Base-by-base conservation (phyloP, 352 stramenopile species). In the Peronosclerospora sorghi region DNA sequence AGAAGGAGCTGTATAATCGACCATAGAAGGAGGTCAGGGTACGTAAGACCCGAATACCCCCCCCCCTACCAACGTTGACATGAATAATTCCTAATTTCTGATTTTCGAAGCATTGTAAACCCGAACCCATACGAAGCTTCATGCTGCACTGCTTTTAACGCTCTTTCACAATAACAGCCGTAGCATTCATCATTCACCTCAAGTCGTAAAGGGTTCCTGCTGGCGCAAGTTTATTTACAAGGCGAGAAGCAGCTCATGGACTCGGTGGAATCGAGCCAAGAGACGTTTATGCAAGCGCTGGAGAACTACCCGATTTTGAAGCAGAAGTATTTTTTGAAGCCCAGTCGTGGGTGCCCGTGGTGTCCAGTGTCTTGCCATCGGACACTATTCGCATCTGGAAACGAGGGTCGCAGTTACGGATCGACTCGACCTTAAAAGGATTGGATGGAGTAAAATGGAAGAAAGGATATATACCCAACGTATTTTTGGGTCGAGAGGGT, bases 381-480 rank as follows among this genome's bases (percentile, higher is more conserved):
- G 73, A 90, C 48, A 83, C 69, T 21, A 69, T 86, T 35, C 68
- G 58, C 17, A 68, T 90, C 36, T 72, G 50, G 56, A 90, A 90
- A 62, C 68, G 66, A 21, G 73, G 78, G 19, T 68, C 73, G 27
- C 62, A 81, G 24, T 49, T 90, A 28, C 71, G 78, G 6, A 68
- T 78, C 35, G 74, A 90, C 49, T 85, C 59, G 40, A 64, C 68
- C 14, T 63, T 87, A 37, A 86, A 86, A 54, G 78, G 76, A 0
- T 62, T 90, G 37, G 73, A 90, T 21, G 71, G 76, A 8, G 50
- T 86, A 35, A 79, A 82, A 41, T 83, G 77, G 67, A 86, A 83
- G 46, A 73, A 73, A 45, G 73, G 74, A 20, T 56, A 53, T 14
- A 75, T 87, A 62, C 81, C 72, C 38, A 69, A 90, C 44, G 52